phyloP scores from a whole-genome alignment of 495 filamentous ascomycete species.

The Parathielavia appendiculata region DNA sequence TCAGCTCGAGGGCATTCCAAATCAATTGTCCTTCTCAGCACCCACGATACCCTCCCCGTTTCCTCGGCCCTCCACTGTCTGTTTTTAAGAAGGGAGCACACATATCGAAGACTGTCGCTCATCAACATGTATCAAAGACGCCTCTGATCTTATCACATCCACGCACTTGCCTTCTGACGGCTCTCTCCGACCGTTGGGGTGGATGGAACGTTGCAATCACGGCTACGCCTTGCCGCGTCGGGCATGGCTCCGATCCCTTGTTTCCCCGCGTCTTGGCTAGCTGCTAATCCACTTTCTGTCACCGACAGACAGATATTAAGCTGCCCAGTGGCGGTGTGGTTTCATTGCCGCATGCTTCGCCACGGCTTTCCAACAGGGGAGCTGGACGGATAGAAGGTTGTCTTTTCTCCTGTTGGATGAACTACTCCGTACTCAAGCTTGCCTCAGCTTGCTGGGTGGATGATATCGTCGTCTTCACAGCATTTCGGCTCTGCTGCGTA shows the following conservation, averaged over 20 bases:
- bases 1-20: constrained; percentile 2
- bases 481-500: too few relatives aligned
- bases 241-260: constrained; percentile 5
- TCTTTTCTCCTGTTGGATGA: background rate
- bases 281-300: constrained; percentile 13
- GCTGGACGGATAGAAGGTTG: background rate
- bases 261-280: constrained; percentile 17
- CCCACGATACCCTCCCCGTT: background rate
- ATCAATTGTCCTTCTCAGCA: constrained; percentile 6
- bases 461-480: too few relatives aligned
- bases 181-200: constrained; percentile 10
- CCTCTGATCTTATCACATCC: background rate
- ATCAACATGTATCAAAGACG: background rate
- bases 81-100: background rate
- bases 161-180: background rate
- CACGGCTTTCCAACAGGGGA: background rate
- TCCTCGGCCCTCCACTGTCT: background rate
- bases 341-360: constrained; percentile 3
- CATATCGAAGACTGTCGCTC: background rate
- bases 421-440: too few relatives aligned
- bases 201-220: constrained; percentile 21
- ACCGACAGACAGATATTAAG: constrained; percentile 8
- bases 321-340: background rate
- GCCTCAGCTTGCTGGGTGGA: too few relatives aligned
- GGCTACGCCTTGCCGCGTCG: constrained; percentile 1